Evolutionary conservation across 768 basidiomycete genomes (phyloP).

Genomic region (Cystofilobasidium macerans): DNA sequence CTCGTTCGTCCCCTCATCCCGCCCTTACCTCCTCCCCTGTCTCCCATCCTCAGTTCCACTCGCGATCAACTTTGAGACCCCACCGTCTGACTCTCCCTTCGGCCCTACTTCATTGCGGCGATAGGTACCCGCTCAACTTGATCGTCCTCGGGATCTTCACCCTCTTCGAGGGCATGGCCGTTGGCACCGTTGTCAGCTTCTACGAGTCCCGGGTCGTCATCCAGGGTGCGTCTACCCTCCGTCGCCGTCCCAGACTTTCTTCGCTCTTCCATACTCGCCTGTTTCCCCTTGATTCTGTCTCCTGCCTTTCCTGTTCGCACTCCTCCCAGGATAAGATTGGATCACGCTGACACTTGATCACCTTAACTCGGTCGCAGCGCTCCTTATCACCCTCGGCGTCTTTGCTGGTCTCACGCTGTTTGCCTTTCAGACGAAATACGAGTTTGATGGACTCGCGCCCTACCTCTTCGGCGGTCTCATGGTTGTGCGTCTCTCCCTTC

Average conservation of each 20-base stretch:
- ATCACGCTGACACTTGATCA: neutral
- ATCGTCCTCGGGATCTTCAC: constrained; percentile 79
- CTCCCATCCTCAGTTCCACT: too few species aligned
- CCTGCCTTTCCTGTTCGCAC: too few species aligned
- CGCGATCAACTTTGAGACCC: too few species aligned
- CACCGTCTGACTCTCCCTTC: too few species aligned
- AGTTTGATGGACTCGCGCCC: constrained; percentile 84
- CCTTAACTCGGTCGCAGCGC: constrained; percentile 54
- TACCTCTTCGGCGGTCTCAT: constrained; percentile 78
- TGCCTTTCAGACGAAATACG: constrained; percentile 48
- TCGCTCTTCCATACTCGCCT: neutral
- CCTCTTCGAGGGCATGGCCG: constrained; percentile 73
- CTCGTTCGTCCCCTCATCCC: neutral
- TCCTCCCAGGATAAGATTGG: too few species aligned
- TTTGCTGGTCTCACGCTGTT: constrained; percentile 78
- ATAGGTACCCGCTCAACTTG: constrained; percentile 48
- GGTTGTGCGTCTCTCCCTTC: constrained; percentile 46
- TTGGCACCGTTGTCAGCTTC: constrained; percentile 60
- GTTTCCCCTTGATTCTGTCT: constrained; percentile 1
- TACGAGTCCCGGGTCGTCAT: constrained; percentile 33
- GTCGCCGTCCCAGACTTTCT: constrained; percentile 50
- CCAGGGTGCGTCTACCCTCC: constrained; percentile 27
- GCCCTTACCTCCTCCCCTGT: too few species aligned
- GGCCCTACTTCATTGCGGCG: neutral
- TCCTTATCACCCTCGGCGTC: constrained; percentile 43